Evolutionary conservation across 2,329 filamentous ascomycete genomes (phyloP).

Genomic region (Aspergillus sp.): DNA sequence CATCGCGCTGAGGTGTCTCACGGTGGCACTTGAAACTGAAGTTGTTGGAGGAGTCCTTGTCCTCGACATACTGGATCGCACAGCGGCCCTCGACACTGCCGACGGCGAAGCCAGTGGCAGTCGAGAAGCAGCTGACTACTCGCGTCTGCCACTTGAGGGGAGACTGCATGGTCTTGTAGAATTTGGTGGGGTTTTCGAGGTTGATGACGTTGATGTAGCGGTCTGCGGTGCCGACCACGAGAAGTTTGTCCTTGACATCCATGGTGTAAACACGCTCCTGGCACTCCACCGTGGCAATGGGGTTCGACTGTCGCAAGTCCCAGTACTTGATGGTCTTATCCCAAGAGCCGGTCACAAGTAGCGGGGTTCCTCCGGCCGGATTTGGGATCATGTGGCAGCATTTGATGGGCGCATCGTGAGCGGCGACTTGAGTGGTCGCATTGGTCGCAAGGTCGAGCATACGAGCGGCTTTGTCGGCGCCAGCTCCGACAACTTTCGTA

Average conservation of each 20-base stretch:
- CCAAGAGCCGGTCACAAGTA: slow-evolving; percentile 82
- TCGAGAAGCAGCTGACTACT: slow-evolving; percentile 90
- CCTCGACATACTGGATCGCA: slow-evolving; percentile 97
- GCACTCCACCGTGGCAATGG: slow-evolving; percentile 51
- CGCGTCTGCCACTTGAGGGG: slow-evolving; percentile 98
- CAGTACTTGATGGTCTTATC: slow-evolving; percentile 61
- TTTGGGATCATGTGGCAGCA: slow-evolving; percentile 77
- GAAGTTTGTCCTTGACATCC: slow-evolving; percentile 83
- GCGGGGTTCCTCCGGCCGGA: slow-evolving; percentile 56
- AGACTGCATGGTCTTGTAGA: slow-evolving; percentile 95
- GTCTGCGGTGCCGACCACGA: slow-evolving; percentile 91
- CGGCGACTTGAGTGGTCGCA: slow-evolving; percentile 70
- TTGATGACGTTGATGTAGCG: slow-evolving; percentile 96
- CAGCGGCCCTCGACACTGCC: slow-evolving; percentile 96
- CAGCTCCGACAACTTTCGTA: slow-evolving; percentile 80
- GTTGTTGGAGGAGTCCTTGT: slow-evolving; percentile 87
- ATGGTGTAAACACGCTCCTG: slow-evolving; percentile 73
- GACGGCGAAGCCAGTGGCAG: slow-evolving; percentile 88
- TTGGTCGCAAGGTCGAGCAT: slow-evolving; percentile 73
- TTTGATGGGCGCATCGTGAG: slow-evolving; percentile 81
- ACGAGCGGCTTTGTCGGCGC: slow-evolving; percentile 87
- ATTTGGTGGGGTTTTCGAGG: slow-evolving; percentile 80
- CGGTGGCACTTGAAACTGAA: slow-evolving; percentile 99
- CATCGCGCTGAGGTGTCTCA: slow-evolving; percentile 68
- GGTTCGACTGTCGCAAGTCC: slow-evolving; percentile 54